Evolutionary conservation across 2,329 filamentous ascomycete genomes (phyloP), one percentile per base, ranked within the genome.

Genomic region (Cryoendolithus antarcticus): DNA sequence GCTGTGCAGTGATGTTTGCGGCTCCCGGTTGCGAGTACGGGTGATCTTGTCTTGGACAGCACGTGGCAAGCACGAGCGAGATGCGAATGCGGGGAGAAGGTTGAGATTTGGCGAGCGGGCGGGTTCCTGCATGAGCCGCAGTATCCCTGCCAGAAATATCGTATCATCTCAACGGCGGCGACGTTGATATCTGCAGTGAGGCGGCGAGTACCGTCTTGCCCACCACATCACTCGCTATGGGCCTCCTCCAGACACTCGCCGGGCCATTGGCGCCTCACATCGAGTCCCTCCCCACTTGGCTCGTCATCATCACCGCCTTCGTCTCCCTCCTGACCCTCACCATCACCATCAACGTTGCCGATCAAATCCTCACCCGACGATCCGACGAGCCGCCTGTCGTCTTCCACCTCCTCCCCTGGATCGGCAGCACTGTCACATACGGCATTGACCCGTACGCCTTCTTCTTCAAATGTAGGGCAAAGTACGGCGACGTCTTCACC

Each of bases 381-480:
- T 75, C 81, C 35, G 82, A 86, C 40, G 65, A 70, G 47, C 70
- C 70, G 12, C 75, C 75, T 0, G 52, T 79, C 19, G 75, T 79
- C 34, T 79, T 78, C 60, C 75, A 79, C 60, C 74, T 66, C 69
- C 62, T 79, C 24, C 75, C 75, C 54, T 64, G 93, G 49, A 71
- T 96, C 54, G 89, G 89, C 48, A 95, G 81, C 67, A 95, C 89
- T 43, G 70, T 96, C 53, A 82, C 77, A 32, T 96, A 96, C 65
- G 89, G 89, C 61, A 95, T 95, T 64, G 86, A 96, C 56, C 89
- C 89, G 9, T 88, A 85, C 56, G 70, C 69, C 37, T 96, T 95
- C 72, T 94, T 95, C 68, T 70, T 72, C 42, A 51, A 70, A 51
- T 74, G 77, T 63, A 73, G 78, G 52, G 70, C 73, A 53, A 91